Conservation (phyloP, 176 grass and related monocot genomes). For the Musa beccarii region DNA sequence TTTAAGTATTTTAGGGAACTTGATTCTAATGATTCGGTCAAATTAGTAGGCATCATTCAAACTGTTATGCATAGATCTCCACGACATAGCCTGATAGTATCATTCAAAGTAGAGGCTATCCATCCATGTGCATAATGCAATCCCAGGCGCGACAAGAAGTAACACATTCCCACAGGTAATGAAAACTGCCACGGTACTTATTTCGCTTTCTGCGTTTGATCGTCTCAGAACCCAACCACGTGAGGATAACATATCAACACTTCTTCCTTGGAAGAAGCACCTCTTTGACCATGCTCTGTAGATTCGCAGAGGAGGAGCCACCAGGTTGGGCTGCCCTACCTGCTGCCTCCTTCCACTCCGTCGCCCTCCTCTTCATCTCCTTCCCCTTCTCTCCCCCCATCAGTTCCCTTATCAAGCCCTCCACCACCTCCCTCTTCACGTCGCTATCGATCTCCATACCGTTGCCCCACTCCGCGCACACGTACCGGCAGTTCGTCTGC, state of each 20-base stretch:
- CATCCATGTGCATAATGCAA: too few relatives aligned
- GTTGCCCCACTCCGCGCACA: background rate
- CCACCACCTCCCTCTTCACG: slow-evolving; percentile 12
- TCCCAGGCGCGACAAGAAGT: too few relatives aligned
- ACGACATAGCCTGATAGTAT: too few relatives aligned
- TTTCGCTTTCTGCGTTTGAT: too few relatives aligned
- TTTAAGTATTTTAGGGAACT: too few relatives aligned
- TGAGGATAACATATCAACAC: background rate
- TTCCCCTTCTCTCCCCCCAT: slow-evolving; percentile 12
- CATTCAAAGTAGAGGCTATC: too few relatives aligned
- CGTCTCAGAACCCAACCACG: too few relatives aligned
- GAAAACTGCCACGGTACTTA: too few relatives aligned
- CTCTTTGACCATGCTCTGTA: slow-evolving; percentile 23
- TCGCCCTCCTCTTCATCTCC: background rate
- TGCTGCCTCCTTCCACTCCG: slow-evolving; percentile 3
- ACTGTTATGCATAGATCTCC: too few relatives aligned
- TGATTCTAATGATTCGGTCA: too few relatives aligned
- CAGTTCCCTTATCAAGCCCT: slow-evolving; percentile 11
- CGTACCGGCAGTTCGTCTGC: slow-evolving; percentile 3
- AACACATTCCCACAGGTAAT: too few relatives aligned
- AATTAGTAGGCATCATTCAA: too few relatives aligned
- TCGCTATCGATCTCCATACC: slow-evolving; percentile 10
- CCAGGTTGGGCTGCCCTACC: background rate
- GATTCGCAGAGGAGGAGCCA: slow-evolving; percentile 12
- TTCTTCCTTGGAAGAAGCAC: slow-evolving; percentile 37